Evolutionary conservation across 2,329 filamentous ascomycete genomes (phyloP).

Genomic region (Aspergillus fumigatiaffinis): DNA sequence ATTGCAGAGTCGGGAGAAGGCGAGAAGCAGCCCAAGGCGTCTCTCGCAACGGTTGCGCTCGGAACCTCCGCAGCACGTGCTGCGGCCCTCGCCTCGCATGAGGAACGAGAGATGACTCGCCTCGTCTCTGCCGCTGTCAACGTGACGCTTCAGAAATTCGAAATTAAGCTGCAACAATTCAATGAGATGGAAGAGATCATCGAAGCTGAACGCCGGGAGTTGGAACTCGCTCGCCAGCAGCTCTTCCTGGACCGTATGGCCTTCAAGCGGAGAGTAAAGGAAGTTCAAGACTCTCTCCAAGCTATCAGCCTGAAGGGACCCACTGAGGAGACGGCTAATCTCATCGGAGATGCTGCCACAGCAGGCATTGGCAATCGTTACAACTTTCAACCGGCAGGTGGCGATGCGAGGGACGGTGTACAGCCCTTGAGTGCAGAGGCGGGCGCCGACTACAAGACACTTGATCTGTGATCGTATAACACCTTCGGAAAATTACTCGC

Average conservation of each 20-base stretch:
- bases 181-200: constrained; percentile 91
- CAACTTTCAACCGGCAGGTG: constrained; percentile 37
- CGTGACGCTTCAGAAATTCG: constrained; percentile 88
- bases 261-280: constrained; percentile 81
- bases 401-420: constrained; percentile 26
- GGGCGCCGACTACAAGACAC: constrained; percentile 40
- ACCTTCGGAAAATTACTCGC: not conserved
- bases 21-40: constrained; percentile 45
- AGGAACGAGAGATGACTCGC: constrained; percentile 94
- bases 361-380: constrained; percentile 37
- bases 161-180: constrained; percentile 94
- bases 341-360: constrained; percentile 32
- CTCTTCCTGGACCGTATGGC: constrained; percentile 87
- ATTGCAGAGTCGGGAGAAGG: constrained; percentile 45
- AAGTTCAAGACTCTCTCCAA: constrained; percentile 70
- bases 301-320: constrained; percentile 40
- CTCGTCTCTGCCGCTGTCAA: constrained; percentile 91
- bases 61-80: constrained; percentile 82
- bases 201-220: constrained; percentile 84
- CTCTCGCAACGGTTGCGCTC: constrained; percentile 69
- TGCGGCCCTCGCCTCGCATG: constrained; percentile 85
- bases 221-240: constrained; percentile 87
- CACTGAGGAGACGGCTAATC: constrained; percentile 37
- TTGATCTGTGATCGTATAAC: constrained; percentile 35
- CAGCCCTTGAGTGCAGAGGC: constrained; percentile 40